Base-by-base conservation (phyloP, 768 basidiomycete species). In the Rhodosporidiobolus odoratus region DNA sequence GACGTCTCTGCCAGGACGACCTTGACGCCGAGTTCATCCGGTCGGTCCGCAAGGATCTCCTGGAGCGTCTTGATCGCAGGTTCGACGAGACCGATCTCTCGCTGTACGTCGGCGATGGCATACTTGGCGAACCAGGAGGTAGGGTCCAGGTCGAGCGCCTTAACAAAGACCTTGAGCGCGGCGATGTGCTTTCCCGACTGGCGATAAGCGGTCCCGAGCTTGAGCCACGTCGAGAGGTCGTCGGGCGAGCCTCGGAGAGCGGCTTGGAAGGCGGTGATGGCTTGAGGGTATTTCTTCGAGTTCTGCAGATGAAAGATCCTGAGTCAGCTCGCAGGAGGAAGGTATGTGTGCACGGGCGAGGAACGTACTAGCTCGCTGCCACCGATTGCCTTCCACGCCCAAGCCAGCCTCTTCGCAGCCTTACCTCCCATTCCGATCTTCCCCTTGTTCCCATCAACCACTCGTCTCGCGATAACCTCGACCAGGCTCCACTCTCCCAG, bases 331-430 rank as follows among this genome's bases (percentile, higher is more conserved):
- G 30, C 30, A 23, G 15, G 32, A 53, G 52, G 25, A 50, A 17
- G 53, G 40, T 19, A 37, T 50, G 30, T 19, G 16, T 38, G 32
- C 32, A 50, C 43, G 60, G 25, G 41, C 12, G 34, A 23, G 16
- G 27, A 17, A 17, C 88, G 79, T 76, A 93, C 95, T 81, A 94
- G 81, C 78, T 94, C 92, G 3, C 93, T 93, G 1, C 91, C 86
- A 2, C 92, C 96, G 43, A 92, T 80, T 30, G 93, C 94, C 80
- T 96, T 97, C 94, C 95, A 99, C 5, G 96, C 96, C 96, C 96
- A 99, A 13, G 88, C 85, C 75, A 95, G 93, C 45, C 86, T 86
- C 0, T 90, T 88, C 13, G 84, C 83, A 13, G 82, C 81, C 5
- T 80, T 80, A 32, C 80, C 81, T 58, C 85, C 80, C 19, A 83